Conservation (phyloP, 306 rosid genomes). For the Cucumis cinereus region DNA sequence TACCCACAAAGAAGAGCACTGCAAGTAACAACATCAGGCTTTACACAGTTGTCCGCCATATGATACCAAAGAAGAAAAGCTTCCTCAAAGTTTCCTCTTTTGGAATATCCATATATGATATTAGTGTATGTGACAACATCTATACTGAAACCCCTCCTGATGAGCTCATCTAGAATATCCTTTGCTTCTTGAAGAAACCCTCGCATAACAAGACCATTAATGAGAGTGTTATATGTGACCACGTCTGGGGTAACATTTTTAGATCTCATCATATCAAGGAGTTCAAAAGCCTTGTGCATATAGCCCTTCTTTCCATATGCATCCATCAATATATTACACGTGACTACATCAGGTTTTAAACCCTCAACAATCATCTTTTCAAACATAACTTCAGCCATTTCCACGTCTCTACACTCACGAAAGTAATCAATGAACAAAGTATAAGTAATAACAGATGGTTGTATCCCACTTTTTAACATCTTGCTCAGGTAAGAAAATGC, state of each 20-base stretch:
- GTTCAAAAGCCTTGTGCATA: conserved; percentile 22
- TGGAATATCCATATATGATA: conserved; percentile 23
- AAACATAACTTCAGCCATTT: conserved; percentile 26
- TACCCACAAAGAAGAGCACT: conserved; percentile 28
- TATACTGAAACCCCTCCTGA: conserved; percentile 22
- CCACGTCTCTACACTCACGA: conserved; percentile 15
- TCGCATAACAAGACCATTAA: conserved; percentile 20
- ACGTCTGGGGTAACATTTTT: conserved; percentile 17
- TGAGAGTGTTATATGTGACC: conserved; percentile 31
- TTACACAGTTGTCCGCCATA: conserved; percentile 23
- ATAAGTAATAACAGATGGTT: conserved; percentile 21
- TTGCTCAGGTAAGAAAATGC: conserved; percentile 17
- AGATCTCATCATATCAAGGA: conserved; percentile 20
- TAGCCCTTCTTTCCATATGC: conserved; percentile 26
- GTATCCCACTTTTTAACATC: conserved; percentile 22
- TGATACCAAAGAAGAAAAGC: conserved; percentile 26
- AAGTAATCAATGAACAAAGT: conserved; percentile 16
- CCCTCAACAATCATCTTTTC: conserved; percentile 15
- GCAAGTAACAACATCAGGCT: conserved; percentile 35
- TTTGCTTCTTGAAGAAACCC: conserved; percentile 25
- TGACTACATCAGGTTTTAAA: conserved; percentile 20
- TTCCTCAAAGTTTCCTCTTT: conserved; percentile 23
- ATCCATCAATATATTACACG: conserved; percentile 24
- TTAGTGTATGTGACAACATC: conserved; percentile 25
- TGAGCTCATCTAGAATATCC: conserved; percentile 21